Evolutionary conservation across 1,284 basidiomycete genomes (phyloP), one percentile per base, ranked within the genome.

Genomic region (Cryptococcus wingfieldii): DNA sequence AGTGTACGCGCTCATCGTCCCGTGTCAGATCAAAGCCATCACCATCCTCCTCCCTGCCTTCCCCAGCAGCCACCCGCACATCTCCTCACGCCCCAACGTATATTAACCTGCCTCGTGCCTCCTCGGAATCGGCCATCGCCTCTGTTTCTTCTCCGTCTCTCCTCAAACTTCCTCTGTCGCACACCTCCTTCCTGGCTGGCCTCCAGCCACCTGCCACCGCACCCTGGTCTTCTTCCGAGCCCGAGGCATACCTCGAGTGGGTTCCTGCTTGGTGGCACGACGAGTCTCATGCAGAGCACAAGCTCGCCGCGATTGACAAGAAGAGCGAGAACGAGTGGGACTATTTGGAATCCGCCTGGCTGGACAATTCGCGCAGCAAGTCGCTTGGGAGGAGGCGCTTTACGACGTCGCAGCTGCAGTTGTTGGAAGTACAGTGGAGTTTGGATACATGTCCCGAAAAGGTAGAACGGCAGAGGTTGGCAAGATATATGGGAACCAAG

Each of bases 401-500:
- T 25, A 46, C 45, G 25, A 46, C 25, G 8, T 5, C 45, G 18
- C 45, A 46, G 27, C 25, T 46, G 47, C 47, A 48, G 18, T 25
- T 48, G 31, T 38, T 66, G 25, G 62, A 66, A 37, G 58, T 59
- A 5, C 53, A 64, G 16, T 66, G 64, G 64, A 60, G 50, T 23
- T 51, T 60, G 27, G 37, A 47, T 8, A 54, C 57, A 46, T 55
- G 50, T 47, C 62, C 62, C 6, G 58, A 43, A 41, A 62, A 58
- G 44, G 56, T 59, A 25, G 57, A 64, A 47, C 53, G 64, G 31
- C 61, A 66, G 41, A 43, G 64, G 34, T 38, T 64, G 18, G 62
- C 59, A 23, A 53, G 52, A 23, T 66, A 62, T 62, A 42, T 66
- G 28, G 64, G 64, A 19, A 62, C 63, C 4, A 54, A 52, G 44